Evolutionary conservation across 495 filamentous ascomycete genomes (phyloP).

Genomic region (Amphirosellinia nigrospora): DNA sequence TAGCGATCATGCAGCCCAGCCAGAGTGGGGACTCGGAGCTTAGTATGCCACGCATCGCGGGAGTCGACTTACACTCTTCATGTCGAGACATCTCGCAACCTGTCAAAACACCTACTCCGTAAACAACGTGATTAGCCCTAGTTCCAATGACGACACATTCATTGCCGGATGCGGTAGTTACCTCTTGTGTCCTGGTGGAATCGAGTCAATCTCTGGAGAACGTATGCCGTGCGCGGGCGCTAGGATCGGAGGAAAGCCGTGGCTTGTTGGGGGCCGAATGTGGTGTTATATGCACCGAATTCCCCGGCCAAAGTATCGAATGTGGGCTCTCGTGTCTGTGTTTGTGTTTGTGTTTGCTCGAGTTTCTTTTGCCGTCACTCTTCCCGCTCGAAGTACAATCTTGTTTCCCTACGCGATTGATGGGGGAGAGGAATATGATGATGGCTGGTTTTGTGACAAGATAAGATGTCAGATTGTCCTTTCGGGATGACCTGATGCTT

Average conservation of each 20-base stretch:
- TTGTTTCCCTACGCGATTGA: not conserved
- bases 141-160: slow-evolving; percentile 11
- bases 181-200: slow-evolving; percentile 24
- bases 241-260: not conserved
- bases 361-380: not conserved
- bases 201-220: not conserved
- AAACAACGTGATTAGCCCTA: slow-evolving; percentile 15
- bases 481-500: not conserved
- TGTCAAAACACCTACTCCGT: not conserved
- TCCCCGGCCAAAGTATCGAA: too few species aligned
- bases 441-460: not conserved
- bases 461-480: not conserved
- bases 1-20: not conserved
- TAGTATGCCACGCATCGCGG: slow-evolving; percentile 2
- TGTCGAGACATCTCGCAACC: slow-evolving; percentile 12
- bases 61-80: slow-evolving; percentile 16
- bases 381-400: not conserved
- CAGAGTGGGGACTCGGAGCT: not conserved
- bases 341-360: not conserved
- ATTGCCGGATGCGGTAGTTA: slow-evolving; percentile 22
- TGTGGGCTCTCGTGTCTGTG: too few species aligned
- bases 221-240: not conserved
- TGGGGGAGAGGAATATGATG: not conserved
- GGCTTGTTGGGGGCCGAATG: slow-evolving; percentile 19
- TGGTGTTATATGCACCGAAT: not conserved